These are phyloP conservation scores for Trichoderma reesei DNA, from an alignment of 495 filamentous ascomycete genomes.

Conservation along the genomic window DNA sequence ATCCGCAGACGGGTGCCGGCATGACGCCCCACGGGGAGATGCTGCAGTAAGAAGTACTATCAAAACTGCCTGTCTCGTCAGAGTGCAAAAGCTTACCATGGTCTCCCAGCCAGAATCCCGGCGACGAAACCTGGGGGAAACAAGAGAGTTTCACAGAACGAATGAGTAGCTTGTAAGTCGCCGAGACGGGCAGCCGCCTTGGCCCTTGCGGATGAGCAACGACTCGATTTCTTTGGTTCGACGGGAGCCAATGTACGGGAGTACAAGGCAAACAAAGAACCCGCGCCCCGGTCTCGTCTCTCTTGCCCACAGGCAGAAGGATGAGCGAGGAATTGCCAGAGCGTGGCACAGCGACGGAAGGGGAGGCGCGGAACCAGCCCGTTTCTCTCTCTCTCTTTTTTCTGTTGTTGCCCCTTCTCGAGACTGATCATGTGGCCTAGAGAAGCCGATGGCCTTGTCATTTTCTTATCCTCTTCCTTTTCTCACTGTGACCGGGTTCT, in stretches of 20 bases:
- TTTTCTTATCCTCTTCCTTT: not conserved
- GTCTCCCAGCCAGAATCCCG: not conserved
- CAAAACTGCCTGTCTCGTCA: too few relatives aligned
- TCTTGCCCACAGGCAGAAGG: conserved; percentile 1
- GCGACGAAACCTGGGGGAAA: not conserved
- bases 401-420: too few relatives aligned
- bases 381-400: too few relatives aligned
- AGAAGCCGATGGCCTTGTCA: not conserved
- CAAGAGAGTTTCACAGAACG: not conserved
- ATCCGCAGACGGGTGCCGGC: not conserved
- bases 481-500: not conserved
- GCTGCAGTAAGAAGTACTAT: not conserved
- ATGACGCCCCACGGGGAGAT: not conserved
- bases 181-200: not conserved
- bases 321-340: not conserved
- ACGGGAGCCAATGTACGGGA: not conserved
- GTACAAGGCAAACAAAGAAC: not conserved
- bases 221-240: not conserved
- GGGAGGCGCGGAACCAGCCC: not conserved
- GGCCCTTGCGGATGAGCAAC: too few relatives aligned
- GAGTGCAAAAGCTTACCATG: too few relatives aligned
- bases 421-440: not conserved
- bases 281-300: not conserved
- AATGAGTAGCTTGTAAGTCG: not conserved
- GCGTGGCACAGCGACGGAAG: not conserved